Evolutionary conservation across 495 filamentous ascomycete species (phyloP).

Genomic region (Hyaloscypha hepaticicola): DNA sequence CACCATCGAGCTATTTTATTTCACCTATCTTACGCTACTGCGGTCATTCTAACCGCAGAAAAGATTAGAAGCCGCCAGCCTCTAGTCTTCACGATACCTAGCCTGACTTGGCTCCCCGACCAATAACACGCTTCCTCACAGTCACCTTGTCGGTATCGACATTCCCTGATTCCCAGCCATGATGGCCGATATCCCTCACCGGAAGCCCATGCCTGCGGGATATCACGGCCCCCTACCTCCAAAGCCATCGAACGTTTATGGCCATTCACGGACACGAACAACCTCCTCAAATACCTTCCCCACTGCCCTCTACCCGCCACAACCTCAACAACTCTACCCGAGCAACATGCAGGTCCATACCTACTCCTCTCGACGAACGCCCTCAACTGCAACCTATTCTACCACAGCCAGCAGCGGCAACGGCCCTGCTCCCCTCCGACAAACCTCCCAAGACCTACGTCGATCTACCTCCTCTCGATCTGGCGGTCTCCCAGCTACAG

Average conservation of each 20-base stretch:
- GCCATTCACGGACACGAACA: constrained; percentile 55
- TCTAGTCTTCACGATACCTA: background rate
- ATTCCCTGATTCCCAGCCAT: constrained; percentile 11
- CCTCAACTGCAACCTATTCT: constrained; percentile 75
- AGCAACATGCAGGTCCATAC: constrained; percentile 28
- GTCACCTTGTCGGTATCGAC: background rate
- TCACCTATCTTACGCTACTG: background rate
- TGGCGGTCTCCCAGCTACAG: constrained; percentile 57
- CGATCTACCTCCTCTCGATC: constrained; percentile 73
- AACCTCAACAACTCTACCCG: constrained; percentile 28
- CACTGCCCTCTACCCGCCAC: constrained; percentile 30
- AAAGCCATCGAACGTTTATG: constrained; percentile 33
- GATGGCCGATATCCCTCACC: constrained; percentile 29
- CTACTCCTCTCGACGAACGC: constrained; percentile 57
- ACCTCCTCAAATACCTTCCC: constrained; percentile 61
- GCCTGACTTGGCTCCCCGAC: background rate
- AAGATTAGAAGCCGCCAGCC: background rate
- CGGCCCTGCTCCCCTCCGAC: constrained; percentile 47
- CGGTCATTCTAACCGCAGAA: background rate
- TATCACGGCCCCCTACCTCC: constrained; percentile 22
- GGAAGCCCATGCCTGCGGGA: constrained; percentile 34
- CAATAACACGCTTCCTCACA: constrained; percentile 11
- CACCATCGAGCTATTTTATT: background rate
- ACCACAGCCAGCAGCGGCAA: constrained; percentile 57
- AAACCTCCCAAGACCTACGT: constrained; percentile 61